Conservation (phyloP, 306 rosid genomes). For the Prunus persica region DNA sequence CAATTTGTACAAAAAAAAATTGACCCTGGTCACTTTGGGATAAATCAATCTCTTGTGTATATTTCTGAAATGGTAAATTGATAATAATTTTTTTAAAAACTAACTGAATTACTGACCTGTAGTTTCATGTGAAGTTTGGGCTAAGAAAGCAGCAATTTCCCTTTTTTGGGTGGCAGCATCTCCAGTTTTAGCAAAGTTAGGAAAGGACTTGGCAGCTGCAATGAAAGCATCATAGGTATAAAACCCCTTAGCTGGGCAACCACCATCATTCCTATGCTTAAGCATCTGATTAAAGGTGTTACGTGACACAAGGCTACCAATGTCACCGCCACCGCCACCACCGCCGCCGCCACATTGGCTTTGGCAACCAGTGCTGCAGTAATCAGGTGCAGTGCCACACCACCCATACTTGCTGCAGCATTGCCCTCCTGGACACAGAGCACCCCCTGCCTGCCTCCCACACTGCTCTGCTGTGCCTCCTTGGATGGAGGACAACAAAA, state of each 20-base stretch:
- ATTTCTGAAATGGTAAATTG: too few relatives aligned
- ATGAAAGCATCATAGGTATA: conserved; percentile 54
- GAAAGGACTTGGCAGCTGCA: conserved; percentile 43
- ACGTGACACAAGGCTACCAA: conserved; percentile 18
- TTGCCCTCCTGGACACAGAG: conserved; percentile 34
- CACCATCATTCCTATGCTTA: conserved; percentile 45
- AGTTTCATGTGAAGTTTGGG: conserved; percentile 76
- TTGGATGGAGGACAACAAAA: neutral
- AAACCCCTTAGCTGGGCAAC: conserved; percentile 38
- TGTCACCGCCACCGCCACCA: neutral
- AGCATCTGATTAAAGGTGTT: conserved; percentile 41
- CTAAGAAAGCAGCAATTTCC: conserved; percentile 74
- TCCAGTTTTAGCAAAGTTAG: conserved; percentile 52
- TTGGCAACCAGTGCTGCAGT: conserved; percentile 40
- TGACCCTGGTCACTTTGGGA: too few relatives aligned
- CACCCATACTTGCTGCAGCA: conserved; percentile 60
- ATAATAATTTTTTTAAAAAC: too few relatives aligned
- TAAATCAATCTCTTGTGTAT: too few relatives aligned
- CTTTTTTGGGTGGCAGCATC: conserved; percentile 39
- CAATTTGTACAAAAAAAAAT: too few relatives aligned
- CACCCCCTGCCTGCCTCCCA: conserved; percentile 41
- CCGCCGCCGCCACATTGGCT: conserved; percentile 37
- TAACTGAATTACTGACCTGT: conserved; percentile 20
- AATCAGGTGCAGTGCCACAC: conserved; percentile 29
- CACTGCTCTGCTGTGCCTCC: conserved; percentile 24